Percentiles rank a stretch among this genome's conserved stretches.
phyloP scores from a whole-genome alignment of 164 flowering plant species.

The Vitis vinifera region DNA sequence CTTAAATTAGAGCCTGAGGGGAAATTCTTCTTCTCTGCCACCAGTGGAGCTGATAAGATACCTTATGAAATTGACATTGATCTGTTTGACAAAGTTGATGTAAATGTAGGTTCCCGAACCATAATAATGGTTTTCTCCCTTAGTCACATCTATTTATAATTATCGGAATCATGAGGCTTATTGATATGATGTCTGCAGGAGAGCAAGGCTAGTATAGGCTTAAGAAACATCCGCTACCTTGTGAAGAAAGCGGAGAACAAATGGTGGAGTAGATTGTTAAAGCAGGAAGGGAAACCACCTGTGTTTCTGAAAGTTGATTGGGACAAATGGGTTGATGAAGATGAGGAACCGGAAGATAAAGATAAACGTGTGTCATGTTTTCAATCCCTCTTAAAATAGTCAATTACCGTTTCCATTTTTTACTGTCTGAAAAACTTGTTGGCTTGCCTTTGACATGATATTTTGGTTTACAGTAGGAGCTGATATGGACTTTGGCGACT shows the following conservation, averaged over 20 bases:
- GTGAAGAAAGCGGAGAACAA: constrained; percentile 65
- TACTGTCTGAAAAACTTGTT: background rate
- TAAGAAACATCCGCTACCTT: constrained; percentile 51
- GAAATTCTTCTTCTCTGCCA: constrained; percentile 61
- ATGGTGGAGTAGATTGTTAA: constrained; percentile 73
- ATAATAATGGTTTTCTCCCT: background rate
- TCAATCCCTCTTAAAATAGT: background rate
- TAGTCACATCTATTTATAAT: background rate
- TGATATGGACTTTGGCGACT: constrained; percentile 48
- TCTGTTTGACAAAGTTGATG: constrained; percentile 57
- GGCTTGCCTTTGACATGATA: background rate
- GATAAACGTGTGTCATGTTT: constrained; percentile 15
- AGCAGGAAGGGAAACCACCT: constrained; percentile 65
- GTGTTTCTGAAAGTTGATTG: constrained; percentile 68
- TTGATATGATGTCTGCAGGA: constrained; percentile 34
- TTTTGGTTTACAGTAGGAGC: constrained; percentile 29
- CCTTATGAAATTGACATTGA: constrained; percentile 62
- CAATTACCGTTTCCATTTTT: background rate
- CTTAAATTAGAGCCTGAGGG: constrained; percentile 76
- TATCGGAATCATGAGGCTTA: background rate
- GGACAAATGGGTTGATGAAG: constrained; percentile 87
- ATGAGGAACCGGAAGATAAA: constrained; percentile 54
- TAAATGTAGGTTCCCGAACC: constrained; percentile 39
- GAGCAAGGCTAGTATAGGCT: constrained; percentile 59
- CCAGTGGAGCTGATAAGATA: constrained; percentile 38